Conservation (phyloP, 2,329 filamentous ascomycete genomes). For the Colletotrichum sp. region DNA sequence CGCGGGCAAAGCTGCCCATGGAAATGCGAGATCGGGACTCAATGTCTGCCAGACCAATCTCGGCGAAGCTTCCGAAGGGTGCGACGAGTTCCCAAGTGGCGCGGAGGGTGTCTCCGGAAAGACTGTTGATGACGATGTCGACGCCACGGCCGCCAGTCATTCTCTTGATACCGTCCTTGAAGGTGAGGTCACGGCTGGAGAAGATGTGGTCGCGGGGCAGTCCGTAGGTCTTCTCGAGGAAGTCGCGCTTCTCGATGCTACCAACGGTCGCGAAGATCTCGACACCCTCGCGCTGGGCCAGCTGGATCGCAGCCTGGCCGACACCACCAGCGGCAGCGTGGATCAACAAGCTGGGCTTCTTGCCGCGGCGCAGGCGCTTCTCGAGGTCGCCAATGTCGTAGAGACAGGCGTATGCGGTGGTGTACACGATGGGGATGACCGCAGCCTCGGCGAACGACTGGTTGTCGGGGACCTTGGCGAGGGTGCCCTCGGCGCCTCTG, state of each 20-base stretch:
- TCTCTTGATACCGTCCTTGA: conserved; percentile 31
- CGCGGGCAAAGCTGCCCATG: conserved; percentile 43
- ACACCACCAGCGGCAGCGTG: conserved; percentile 43
- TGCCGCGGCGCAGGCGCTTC: conserved; percentile 26
- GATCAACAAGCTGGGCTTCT: conserved; percentile 39
- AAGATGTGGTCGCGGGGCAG: conserved; percentile 31
- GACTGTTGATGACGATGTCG: conserved; percentile 44
- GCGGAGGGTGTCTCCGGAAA: conserved; percentile 45
- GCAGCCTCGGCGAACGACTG: conserved; percentile 44
- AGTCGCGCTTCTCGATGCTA: conserved; percentile 31
- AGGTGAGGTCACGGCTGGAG: conserved; percentile 30
- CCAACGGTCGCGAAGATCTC: conserved; percentile 47
- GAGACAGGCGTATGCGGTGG: conserved; percentile 33
- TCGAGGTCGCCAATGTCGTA: conserved; percentile 32
- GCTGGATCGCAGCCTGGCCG: conserved; percentile 43
- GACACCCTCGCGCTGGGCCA: conserved; percentile 42
- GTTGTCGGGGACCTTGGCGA: conserved; percentile 38
- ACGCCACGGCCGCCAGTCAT: conserved; percentile 35
- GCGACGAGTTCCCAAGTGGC: conserved; percentile 50
- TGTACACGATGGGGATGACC: conserved; percentile 29
- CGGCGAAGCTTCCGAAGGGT: conserved; percentile 49
- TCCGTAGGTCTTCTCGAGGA: conserved; percentile 30
- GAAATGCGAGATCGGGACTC: conserved; percentile 47
- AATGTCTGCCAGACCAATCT: conserved; percentile 47
- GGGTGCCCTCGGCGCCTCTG: conserved; percentile 25